A percentile compares a stretch with the other conserved stretches of the same genome.
Evolutionary conservation across 345 rosid species (phyloP).

Genomic region (Eucalyptus victrix): DNA sequence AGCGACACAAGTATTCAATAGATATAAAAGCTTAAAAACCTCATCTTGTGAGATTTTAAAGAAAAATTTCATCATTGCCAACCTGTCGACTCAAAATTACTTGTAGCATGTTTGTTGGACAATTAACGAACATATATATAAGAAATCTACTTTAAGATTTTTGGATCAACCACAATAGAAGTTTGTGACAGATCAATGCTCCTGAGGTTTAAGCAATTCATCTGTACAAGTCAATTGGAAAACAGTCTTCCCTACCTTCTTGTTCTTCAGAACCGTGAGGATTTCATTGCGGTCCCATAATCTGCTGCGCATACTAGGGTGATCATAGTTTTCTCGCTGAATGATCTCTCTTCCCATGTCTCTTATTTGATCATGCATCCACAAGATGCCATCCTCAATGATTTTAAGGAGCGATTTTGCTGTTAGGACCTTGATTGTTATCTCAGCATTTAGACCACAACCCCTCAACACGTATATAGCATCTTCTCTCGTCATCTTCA

Average conservation of each 20-base stretch:
- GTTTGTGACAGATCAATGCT: background rate
- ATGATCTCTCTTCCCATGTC: slow-evolving; percentile 76
- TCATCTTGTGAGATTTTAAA: background rate
- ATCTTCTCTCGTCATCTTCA: slow-evolving; percentile 30
- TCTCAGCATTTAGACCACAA: slow-evolving; percentile 42
- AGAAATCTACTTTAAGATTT: background rate
- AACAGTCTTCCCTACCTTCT: slow-evolving; percentile 21
- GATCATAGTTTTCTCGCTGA: background rate
- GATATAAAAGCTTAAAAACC: background rate
- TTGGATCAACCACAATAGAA: background rate
- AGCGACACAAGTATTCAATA: background rate
- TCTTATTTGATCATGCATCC: slow-evolving; percentile 74
- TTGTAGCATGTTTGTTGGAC: background rate
- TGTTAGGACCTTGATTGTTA: slow-evolving; percentile 23
- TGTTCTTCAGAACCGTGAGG: slow-evolving; percentile 10
- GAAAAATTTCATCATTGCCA: background rate
- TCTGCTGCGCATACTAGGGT: slow-evolving; percentile 44
- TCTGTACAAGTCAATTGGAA: background rate
- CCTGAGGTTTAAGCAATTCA: background rate
- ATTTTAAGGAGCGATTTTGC: slow-evolving; percentile 50
- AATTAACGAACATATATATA: background rate
- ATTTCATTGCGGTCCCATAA: slow-evolving; percentile 56
- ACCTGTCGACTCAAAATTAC: background rate
- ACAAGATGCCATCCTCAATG: slow-evolving; percentile 1
- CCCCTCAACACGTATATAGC: slow-evolving; percentile 38